Conservation (phyloP, 2,329 filamentous ascomycete genomes). For the Ophiosphaerella narmari region DNA sequence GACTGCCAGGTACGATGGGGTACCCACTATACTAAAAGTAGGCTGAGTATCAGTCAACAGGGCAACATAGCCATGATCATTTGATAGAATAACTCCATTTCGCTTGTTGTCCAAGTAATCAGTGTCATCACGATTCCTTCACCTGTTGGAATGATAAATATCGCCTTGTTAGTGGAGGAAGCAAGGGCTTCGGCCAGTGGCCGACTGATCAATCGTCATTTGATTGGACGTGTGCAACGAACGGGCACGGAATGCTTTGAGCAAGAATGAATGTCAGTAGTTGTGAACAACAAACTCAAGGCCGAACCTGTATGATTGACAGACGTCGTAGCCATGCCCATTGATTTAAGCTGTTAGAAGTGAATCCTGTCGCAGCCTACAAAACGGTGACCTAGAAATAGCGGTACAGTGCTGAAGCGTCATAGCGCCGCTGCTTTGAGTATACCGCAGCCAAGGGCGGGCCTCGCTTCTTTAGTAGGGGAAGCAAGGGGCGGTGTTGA, state of each 20-base stretch:
- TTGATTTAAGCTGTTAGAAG: constrained; percentile 38
- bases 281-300: constrained; percentile 37
- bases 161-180: constrained; percentile 43
- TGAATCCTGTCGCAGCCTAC: constrained; percentile 32
- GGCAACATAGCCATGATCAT: constrained; percentile 35
- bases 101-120: constrained; percentile 39
- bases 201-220: constrained; percentile 36
- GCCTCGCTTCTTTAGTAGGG: constrained; percentile 36
- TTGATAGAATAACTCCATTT: constrained; percentile 42
- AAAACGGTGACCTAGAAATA: constrained; percentile 37
- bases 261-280: constrained; percentile 45
- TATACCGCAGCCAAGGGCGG: constrained; percentile 36
- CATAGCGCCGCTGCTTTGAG: constrained; percentile 37
- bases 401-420: constrained; percentile 34
- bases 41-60: constrained; percentile 30
- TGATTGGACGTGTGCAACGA: constrained; percentile 46
- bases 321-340: constrained; percentile 41
- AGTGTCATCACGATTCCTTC: constrained; percentile 30
- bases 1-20: constrained; percentile 32
- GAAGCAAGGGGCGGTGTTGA: constrained; percentile 40
- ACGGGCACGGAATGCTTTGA: constrained; percentile 41
- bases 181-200: constrained; percentile 43
- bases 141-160: constrained; percentile 40
- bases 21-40: constrained; percentile 35
- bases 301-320: constrained; percentile 36